A percentile compares a stretch with the other conserved stretches of the same genome.
Evolutionary conservation across 2,329 filamentous ascomycete genomes (phyloP).

Genomic region (Calonectria henricotiae): DNA sequence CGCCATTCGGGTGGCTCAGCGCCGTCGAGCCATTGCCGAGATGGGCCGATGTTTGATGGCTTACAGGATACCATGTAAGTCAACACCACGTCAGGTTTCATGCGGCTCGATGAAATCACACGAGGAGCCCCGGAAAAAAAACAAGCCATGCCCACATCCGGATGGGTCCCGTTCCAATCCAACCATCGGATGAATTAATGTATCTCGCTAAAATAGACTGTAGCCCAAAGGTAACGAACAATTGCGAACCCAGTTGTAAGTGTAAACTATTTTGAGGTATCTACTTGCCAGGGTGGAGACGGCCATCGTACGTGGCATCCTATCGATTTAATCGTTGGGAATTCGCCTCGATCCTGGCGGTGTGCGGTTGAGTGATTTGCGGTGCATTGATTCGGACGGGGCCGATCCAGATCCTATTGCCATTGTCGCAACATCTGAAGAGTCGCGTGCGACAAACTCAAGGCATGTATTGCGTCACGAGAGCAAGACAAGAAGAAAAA

Average conservation of each 20-base stretch:
- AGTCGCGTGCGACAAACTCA: slow-evolving; percentile 9
- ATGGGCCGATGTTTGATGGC: slow-evolving; percentile 39
- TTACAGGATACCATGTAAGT: slow-evolving; percentile 36
- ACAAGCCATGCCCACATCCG: slow-evolving; percentile 24
- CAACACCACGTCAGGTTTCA: slow-evolving; percentile 30
- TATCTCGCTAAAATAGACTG: slow-evolving; percentile 17
- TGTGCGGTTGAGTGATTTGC: slow-evolving; percentile 41
- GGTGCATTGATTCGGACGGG: slow-evolving; percentile 32
- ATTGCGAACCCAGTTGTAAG: slow-evolving; percentile 29
- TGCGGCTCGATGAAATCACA: slow-evolving; percentile 34
- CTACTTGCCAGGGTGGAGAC: slow-evolving; percentile 44
- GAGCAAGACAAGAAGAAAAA: slow-evolving; percentile 5
- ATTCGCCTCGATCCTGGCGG: slow-evolving; percentile 35
- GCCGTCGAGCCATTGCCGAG: slow-evolving; percentile 32
- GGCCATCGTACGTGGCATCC: slow-evolving; percentile 38
- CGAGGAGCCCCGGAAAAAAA: slow-evolving; percentile 30
- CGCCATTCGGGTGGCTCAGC: slow-evolving; percentile 28
- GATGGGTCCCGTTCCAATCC: slow-evolving; percentile 36
- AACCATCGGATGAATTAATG: slow-evolving; percentile 6
- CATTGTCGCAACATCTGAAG: slow-evolving; percentile 11
- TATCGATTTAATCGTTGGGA: slow-evolving; percentile 9
- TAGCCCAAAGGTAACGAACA: slow-evolving; percentile 39
- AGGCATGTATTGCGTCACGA: slow-evolving; percentile 30
- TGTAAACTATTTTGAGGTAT: slow-evolving; percentile 23
- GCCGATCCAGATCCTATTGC: slow-evolving; percentile 15